A percentile compares a stretch with the other conserved stretches of the same genome.
Evolutionary conservation across 805 yeast species (phyloP).

Genomic region (Yamadazyma tumulicola): DNA sequence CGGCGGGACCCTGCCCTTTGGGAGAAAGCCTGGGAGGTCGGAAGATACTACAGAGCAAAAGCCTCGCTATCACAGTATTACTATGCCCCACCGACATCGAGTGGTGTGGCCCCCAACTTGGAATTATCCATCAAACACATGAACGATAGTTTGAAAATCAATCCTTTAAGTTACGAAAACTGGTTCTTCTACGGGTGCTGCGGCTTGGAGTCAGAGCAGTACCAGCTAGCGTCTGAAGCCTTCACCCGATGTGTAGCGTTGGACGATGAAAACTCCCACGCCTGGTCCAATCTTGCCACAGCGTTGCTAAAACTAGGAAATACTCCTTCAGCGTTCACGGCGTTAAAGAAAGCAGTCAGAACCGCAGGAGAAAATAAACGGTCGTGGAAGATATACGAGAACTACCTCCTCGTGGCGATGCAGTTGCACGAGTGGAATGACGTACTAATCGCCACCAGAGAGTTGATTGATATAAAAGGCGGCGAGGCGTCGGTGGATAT

Average conservation of each 20-base stretch:
- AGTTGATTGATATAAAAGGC: constrained; percentile 54
- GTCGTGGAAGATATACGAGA: constrained; percentile 91
- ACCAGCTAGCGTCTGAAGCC: constrained; percentile 82
- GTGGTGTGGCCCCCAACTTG: constrained; percentile 51
- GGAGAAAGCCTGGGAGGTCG: constrained; percentile 84
- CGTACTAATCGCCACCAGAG: constrained; percentile 70
- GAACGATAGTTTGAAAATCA: constrained; percentile 67
- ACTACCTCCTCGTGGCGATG: constrained; percentile 76
- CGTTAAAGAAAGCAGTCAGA: constrained; percentile 75
- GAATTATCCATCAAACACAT: constrained; percentile 59
- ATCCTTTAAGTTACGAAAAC: constrained; percentile 72
- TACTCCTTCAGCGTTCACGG: constrained; percentile 75
- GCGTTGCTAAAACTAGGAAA: constrained; percentile 65
- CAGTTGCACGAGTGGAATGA: constrained; percentile 86
- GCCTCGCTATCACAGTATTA: constrained; percentile 72
- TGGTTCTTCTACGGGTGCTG: constrained; percentile 94
- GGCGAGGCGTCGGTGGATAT: constrained; percentile 69
- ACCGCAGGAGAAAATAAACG: constrained; percentile 60
- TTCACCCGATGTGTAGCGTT: constrained; percentile 86
- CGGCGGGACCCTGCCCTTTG: constrained; percentile 72
- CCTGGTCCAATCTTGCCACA: constrained; percentile 92
- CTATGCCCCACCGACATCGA: constrained; percentile 58
- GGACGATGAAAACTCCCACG: constrained; percentile 73
- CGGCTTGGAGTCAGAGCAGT: constrained; percentile 70
- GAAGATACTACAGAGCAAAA: constrained; percentile 81